Base-by-base conservation (phyloP, 2,329 filamentous ascomycete species). In the Cordyceps farinosa region DNA sequence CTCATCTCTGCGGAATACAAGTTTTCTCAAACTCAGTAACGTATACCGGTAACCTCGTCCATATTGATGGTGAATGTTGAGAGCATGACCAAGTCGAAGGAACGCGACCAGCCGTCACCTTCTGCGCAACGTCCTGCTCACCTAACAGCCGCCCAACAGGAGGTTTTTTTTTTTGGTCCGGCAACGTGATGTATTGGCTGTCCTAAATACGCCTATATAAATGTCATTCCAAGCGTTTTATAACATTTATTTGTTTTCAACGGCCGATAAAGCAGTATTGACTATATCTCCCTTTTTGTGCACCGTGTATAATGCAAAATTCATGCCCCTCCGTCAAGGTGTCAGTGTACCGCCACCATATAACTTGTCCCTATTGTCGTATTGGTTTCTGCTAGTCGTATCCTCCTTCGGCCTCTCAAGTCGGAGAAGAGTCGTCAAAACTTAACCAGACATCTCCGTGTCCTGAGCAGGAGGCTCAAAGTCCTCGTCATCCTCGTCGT, bases 401-500 rank as follows among this genome's bases (percentile, higher is more conserved):
- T 40, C 11, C 38, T 13, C 5, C 11, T 15, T 40, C 38, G 38
- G 11, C 13, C 22, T 13, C 6, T n/a, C 7, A 30, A n/a, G 7
- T 7, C 15, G 45, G 7, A 29, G 6, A 17, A 13, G 13, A n/a
- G 2, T 17, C 56, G 22, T 6, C 2, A n/a, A 9, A 8, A 29
- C 65, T 62, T 76, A 78, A 53, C 73, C 76, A 32, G 74, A 73
- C 89, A 92, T 92, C 78, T 87, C 86, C 67, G 90, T 89, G 65
- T 88, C 86, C 66, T 87, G 82, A 61, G 84, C 84, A 45, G 83
- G 75, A 57, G 85, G 86, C 72, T 88, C 80, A 74, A 89, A 89
- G 70, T 83, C 86, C 52, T 87, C 89, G 65, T 90, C 88, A 52
- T 90, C 90, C 0, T 95, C 91, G 36, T 94, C 88, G 15, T 91